Evolutionary conservation across 768 basidiomycete species (phyloP).

Genomic region (Pleurotus salmoneostramineus): DNA sequence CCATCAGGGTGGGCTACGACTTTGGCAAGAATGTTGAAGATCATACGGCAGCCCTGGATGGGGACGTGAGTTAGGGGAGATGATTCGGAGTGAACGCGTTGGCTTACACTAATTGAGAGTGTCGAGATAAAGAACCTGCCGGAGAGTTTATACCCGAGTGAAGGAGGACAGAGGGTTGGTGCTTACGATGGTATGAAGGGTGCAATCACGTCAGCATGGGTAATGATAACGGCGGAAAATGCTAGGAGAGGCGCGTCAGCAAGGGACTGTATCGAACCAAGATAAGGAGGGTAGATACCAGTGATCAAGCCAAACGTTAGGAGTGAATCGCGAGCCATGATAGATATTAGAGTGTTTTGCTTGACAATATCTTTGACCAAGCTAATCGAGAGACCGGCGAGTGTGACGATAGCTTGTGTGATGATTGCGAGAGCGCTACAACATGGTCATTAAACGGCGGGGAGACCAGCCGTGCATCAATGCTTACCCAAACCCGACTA

Average conservation of each 20-base stretch:
- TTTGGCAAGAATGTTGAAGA: not conserved
- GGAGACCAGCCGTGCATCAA: not conserved
- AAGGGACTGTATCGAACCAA: not conserved
- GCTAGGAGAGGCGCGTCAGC: not conserved
- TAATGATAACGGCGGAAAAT: not conserved
- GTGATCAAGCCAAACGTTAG: not conserved
- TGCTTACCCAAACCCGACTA: conserved; percentile 1
- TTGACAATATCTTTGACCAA: not conserved
- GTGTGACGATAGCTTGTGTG: not conserved
- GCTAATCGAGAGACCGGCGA: not conserved
- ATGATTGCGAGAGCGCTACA: not conserved
- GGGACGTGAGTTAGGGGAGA: not conserved
- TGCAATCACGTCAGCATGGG: not conserved
- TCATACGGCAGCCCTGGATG: conserved; percentile 4
- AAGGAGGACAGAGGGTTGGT: not conserved
- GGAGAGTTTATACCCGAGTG: not conserved
- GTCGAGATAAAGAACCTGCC: conserved; percentile 2
- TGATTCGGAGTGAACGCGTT: not conserved
- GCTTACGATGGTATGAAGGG: conserved; percentile 1
- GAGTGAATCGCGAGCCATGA: conserved; percentile 2
- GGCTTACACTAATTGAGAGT: conserved; percentile 1
- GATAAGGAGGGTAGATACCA: not conserved
- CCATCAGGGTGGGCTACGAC: not conserved
- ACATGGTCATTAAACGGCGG: not conserved
- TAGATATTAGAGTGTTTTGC: not conserved